A percentile compares a stretch with the other conserved stretches of the same genome.
Evolutionary conservation across 2,329 filamentous ascomycete species (phyloP).

Genomic region (Alternaria postmessia): DNA sequence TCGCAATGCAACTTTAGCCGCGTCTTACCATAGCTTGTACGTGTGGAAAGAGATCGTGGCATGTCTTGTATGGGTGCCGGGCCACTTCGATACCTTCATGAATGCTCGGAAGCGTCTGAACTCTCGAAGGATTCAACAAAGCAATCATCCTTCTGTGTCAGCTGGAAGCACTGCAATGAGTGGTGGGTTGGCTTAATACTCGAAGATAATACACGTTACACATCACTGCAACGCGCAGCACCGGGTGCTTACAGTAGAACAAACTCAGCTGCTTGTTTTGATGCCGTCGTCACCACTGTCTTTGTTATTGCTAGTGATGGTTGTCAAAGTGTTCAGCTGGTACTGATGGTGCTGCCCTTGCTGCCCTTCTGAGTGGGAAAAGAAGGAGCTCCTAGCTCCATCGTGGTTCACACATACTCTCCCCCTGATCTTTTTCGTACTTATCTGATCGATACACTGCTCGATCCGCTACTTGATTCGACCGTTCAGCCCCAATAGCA

Average conservation of each 20-base stretch:
- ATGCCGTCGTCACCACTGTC: not conserved
- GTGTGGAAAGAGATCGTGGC: accelerated
- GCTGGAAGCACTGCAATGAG: not conserved
- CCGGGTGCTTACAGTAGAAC: not conserved
- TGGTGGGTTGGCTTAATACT: not conserved
- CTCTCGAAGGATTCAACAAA: too few relatives aligned
- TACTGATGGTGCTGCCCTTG: too few relatives aligned
- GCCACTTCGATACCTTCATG: not conserved
- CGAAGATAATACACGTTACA: not conserved
- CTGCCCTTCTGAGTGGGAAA: not conserved
- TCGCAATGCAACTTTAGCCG: not conserved
- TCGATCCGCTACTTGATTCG: not conserved
- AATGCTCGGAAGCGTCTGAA: not conserved
- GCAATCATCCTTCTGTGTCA: not conserved
- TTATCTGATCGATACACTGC: not conserved
- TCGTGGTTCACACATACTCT: not conserved
- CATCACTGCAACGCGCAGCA: not conserved
- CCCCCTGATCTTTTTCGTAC: too few relatives aligned
- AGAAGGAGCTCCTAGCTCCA: not conserved
- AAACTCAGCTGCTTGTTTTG: not conserved
- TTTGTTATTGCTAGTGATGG: not conserved
- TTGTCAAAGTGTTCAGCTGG: not conserved
- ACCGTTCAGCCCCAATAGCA: not conserved
- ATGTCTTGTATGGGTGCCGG: not conserved
- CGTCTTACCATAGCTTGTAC: accelerated